These are phyloP conservation scores for Penicillium paneum DNA, from an alignment of 2,329 filamentous ascomycete species.

Conservation along the genomic window DNA sequence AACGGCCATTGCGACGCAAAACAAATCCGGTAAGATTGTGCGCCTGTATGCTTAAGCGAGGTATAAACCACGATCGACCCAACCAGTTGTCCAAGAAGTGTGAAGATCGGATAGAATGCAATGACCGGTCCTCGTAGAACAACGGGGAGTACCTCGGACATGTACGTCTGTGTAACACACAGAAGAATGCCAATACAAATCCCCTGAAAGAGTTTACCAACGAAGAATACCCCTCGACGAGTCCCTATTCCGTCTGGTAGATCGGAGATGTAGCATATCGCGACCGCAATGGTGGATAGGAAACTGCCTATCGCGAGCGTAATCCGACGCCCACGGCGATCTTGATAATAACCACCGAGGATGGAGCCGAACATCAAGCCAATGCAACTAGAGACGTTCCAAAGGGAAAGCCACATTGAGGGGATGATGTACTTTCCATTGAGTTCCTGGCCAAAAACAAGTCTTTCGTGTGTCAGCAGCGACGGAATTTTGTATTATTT, in stretches of 20 bases:
- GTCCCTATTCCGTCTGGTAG: slow-evolving; percentile 18
- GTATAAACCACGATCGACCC: slow-evolving; percentile 31
- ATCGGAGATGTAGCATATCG: slow-evolving; percentile 20
- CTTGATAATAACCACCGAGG: slow-evolving; percentile 40
- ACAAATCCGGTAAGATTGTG: slow-evolving; percentile 27
- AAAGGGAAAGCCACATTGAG: slow-evolving; percentile 44
- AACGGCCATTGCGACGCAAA: slow-evolving; percentile 50
- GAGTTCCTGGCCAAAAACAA: slow-evolving; percentile 28
- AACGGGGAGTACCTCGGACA: slow-evolving; percentile 50
- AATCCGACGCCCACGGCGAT: slow-evolving; percentile 36
- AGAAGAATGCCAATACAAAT: slow-evolving; percentile 47
- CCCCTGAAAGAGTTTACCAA: slow-evolving; percentile 47
- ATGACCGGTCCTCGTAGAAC: slow-evolving; percentile 47
- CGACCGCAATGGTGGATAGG: slow-evolving; percentile 35
- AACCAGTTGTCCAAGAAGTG: slow-evolving; percentile 47
- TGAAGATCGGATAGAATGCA: slow-evolving; percentile 50
- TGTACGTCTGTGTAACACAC: slow-evolving; percentile 44
- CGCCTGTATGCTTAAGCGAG: slow-evolving; percentile 27
- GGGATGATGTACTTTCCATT: slow-evolving; percentile 37
- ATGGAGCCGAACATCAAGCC: slow-evolving; percentile 38
- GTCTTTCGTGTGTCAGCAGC: slow-evolving; percentile 3
- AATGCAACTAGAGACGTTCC: slow-evolving; percentile 40
- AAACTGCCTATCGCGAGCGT: slow-evolving; percentile 36
- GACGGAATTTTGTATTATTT: neutral
- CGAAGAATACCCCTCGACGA: slow-evolving; percentile 41